Percentiles rank a stretch among this genome's conserved stretches.
Conservation (phyloP, 1,284 basidiomycete species). For the Cutaneotrichosporon cavernicola region DNA sequence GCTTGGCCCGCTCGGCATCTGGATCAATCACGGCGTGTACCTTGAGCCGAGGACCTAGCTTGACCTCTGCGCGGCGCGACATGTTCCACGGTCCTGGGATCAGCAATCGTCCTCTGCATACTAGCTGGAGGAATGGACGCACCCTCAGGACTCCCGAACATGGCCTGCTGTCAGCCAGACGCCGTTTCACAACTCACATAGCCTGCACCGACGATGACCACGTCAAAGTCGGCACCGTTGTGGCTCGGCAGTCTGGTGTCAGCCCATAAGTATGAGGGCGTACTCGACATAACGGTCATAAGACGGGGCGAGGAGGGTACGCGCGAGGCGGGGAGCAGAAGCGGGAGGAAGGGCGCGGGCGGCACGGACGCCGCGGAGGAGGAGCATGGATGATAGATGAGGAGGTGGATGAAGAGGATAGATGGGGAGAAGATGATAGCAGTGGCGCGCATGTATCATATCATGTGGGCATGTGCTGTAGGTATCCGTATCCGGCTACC, state of each 20-base stretch:
- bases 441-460: neutral
- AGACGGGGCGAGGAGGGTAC: constrained; percentile 14
- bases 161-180: constrained; percentile 33
- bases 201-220: constrained; percentile 42
- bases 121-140: too few species aligned
- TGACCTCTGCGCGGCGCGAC: constrained; percentile 51
- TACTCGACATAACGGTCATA: constrained; percentile 17
- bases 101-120: neutral
- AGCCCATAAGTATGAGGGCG: neutral
- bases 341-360: neutral
- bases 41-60: constrained; percentile 88
- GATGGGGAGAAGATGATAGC: neutral
- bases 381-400: neutral
- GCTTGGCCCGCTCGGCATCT: constrained; percentile 70
- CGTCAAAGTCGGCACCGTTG: constrained; percentile 24
- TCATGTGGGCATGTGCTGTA: constrained; percentile 1
- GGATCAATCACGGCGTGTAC: constrained; percentile 92
- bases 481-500: neutral
- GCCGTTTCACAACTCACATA: constrained; percentile 29
- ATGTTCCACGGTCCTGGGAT: constrained; percentile 47
- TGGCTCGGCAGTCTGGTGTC: constrained; percentile 18
- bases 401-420: neutral
- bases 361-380: constrained; percentile 4
- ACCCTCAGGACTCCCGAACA: constrained; percentile 51
- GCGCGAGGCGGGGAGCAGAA: neutral